Evolutionary conservation across 345 rosid species (phyloP), one percentile per base, ranked within the genome.

Genomic region (Boechera stricta): DNA sequence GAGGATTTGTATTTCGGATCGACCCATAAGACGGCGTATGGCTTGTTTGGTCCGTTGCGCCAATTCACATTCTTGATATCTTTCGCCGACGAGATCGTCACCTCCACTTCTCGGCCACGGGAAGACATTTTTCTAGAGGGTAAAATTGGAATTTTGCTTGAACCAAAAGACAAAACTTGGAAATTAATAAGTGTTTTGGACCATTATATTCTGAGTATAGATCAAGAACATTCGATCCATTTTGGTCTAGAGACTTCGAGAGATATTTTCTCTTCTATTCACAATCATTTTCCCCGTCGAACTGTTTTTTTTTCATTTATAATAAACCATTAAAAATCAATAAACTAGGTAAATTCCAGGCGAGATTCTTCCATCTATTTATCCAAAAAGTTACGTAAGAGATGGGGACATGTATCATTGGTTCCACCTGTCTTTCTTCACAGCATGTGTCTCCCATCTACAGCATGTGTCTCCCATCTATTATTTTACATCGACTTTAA

Each of bases 41-140:
- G 90, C 74, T 72, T 77, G 80, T 65, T 76, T 1, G 82, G 83
- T 3, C 97, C 97, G 69, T 89, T 44, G 55, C 96, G 96, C 98
- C 98, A 89, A 79, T 91, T 93, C 24, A 93, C 94, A 80, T 93
- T 93, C 63, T 93, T 93, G 48, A 90, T 82, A 54, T 91, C 87
- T 55, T 80, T 87, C 47, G 97, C 96, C 4, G 93, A 85, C 41
- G 87, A 61, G 64, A 91, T 18, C 7, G 84, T 87, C 7, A 91
- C 79, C 41, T 89, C 87, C 2, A 88, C 69, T 73, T 90, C 92
- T 80, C 71, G 66, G 8, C 69, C 83, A 0, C 74, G 79, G 1
- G 69, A 70, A 29, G 45, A 26, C 61, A 60, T 71, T 28, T 39
- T 53, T 42, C 8, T 54, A 15, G 15, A 39, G 18, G 13, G 18